Base-by-base conservation (phyloP, 2,329 filamentous ascomycete species). In the Escovopsis weberi region DNA sequence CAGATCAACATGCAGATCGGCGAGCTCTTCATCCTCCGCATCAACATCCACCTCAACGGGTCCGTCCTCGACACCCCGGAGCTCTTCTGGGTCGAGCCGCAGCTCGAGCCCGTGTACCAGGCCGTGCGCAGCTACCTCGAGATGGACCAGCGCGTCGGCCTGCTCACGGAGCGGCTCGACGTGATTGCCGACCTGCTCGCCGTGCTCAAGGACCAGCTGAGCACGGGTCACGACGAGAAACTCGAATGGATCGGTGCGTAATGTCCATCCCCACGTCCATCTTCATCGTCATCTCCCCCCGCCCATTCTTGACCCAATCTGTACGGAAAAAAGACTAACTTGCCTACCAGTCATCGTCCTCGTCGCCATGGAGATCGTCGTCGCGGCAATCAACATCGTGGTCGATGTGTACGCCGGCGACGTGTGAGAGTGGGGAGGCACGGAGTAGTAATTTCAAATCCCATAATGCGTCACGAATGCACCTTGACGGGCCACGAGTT, bases 1-100 rank as follows among this genome's bases (percentile, higher is more conserved):
- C 80, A 96, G 59, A 95, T 98, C 69, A 96, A 96, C 69, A 96
- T 96, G 88, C 88, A 96, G 64, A 95, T 98, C 47, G 91, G 91
- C 59, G 88, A 98, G 66, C 76, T 98, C 42, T 98, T 98, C 63
- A 96, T 98, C 57, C 69, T 98, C 30, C 79, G 91, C 46, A 96
- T 98, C 66, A 95, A 91, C 61, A 96, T 98, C 56, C 93, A 98
- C 64, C 74, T 98, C 40, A 94, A 96, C 61, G 91, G 91, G 32
- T 94, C 85, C 28, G 88, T 98, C 6, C 80, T 98, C 34, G 91
- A 98, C 60, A 94, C 88, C 9, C 91, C 91, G 0, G 91, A 98
- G 64, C 73, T 98, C 36, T 96, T 98, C 73, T 98, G 91, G 91
- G 85, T 89, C 30, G 91, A 98, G 63, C 91, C 91, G 8, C 88